Conservation (phyloP, 2,329 filamentous ascomycete species). For the Alternaria ethzedia region DNA sequence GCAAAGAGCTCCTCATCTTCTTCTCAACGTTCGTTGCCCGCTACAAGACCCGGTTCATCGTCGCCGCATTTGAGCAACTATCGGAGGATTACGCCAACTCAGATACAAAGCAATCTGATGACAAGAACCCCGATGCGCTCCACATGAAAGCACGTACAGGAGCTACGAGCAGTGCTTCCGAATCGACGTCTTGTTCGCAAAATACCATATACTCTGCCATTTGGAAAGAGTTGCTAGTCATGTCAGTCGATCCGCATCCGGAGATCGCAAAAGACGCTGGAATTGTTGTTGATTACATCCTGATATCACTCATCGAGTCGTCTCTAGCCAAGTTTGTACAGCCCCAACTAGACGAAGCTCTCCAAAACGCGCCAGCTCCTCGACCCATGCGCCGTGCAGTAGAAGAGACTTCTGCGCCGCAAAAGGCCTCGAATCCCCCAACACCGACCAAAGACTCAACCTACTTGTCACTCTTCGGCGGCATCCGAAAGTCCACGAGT, state of each 20-base stretch:
- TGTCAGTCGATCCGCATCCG: slow-evolving; percentile 92
- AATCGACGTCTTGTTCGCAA: slow-evolving; percentile 60
- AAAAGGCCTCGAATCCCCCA: slow-evolving; percentile 54
- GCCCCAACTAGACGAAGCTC: slow-evolving; percentile 74
- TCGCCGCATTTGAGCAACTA: slow-evolving; percentile 89
- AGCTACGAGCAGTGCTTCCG: slow-evolving; percentile 8
- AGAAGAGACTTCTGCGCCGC: slow-evolving; percentile 47
- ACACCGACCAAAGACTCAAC: slow-evolving; percentile 62
- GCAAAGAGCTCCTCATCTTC: slow-evolving; percentile 92
- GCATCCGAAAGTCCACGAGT: slow-evolving; percentile 68
- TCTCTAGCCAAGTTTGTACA: slow-evolving; percentile 74
- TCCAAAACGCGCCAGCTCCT: slow-evolving; percentile 51
- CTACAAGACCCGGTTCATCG: slow-evolving; percentile 90
- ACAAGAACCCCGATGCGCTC: slow-evolving; percentile 35
- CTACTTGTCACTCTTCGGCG: slow-evolving; percentile 62
- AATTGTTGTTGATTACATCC: slow-evolving; percentile 84
- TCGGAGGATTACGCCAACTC: slow-evolving; percentile 70
- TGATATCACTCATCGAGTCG: slow-evolving; percentile 78
- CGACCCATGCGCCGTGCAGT: slow-evolving; percentile 50
- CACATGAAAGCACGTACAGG: slow-evolving; percentile 38
- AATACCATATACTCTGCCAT: slow-evolving; percentile 92
- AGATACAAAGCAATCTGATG: slow-evolving; percentile 23
- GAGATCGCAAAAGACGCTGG: slow-evolving; percentile 87
- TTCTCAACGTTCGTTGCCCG: slow-evolving; percentile 89
- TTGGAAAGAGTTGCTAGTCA: slow-evolving; percentile 90